These are phyloP conservation scores for Pleurozium schreberi DNA, from an alignment of 225 moss, liverwort and hornwort genomes.

Conservation along the genomic window DNA sequence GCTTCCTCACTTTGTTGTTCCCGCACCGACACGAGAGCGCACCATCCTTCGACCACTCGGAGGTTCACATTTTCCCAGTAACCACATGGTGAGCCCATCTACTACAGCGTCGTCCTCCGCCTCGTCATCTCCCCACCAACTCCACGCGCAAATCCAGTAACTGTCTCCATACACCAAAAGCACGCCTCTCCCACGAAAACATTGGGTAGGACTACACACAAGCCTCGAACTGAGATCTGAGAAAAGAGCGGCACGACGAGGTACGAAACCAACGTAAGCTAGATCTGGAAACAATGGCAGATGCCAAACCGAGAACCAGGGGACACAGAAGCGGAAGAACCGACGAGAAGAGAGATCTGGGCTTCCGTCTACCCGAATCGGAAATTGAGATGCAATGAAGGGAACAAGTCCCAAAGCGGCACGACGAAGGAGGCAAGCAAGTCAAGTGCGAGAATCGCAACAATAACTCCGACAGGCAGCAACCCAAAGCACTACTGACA, in stretches of 20 bases:
- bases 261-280: not conserved
- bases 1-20: constrained; percentile 1
- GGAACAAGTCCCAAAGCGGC: not conserved
- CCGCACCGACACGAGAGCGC: constrained; percentile 28
- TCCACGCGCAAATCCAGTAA: not conserved
- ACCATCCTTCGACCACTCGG: not conserved
- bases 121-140: not conserved
- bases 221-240: not conserved
- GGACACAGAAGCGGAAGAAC: no score
- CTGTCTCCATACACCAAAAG: not conserved
- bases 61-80: constrained; percentile 19
- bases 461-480: not conserved
- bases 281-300: not conserved
- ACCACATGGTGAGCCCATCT: constrained; percentile 19
- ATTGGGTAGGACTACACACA: not conserved
- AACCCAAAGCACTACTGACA: not conserved
- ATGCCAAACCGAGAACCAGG: no score
- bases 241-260: not conserved
- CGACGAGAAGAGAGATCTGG: not conserved
- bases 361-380: not conserved
- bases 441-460: not conserved
- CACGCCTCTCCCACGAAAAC: not conserved
- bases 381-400: not conserved
- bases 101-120: not conserved
- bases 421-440: not conserved